A percentile compares a stretch with the other conserved stretches of the same genome.
Conservation (phyloP, 2,329 filamentous ascomycete genomes). For the Talaromyces marneffei region DNA sequence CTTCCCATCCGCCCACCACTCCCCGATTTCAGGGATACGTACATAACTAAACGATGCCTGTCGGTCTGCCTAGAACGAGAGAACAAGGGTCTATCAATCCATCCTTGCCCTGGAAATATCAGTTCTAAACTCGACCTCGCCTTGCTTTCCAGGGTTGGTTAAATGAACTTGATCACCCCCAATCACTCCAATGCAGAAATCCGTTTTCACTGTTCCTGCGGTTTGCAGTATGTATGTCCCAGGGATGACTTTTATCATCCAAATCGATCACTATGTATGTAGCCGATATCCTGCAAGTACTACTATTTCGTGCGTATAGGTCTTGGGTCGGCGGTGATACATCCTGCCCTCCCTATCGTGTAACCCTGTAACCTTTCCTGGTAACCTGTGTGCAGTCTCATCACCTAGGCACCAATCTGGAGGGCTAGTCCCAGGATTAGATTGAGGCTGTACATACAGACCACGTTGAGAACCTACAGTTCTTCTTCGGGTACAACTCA, state of each 20-base stretch:
- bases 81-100: background rate
- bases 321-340: too few relatives aligned
- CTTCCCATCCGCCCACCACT: background rate
- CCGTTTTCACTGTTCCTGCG: background rate
- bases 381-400: background rate
- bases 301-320: too few relatives aligned
- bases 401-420: background rate
- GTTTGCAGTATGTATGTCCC: too few relatives aligned
- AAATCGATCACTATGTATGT: too few relatives aligned
- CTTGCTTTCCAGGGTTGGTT: background rate
- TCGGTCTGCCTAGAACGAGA: background rate
- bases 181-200: background rate
- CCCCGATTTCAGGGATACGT: background rate
- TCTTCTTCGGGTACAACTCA: background rate
- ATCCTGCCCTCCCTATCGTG: background rate
- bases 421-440: background rate
- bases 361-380: background rate
- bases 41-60: background rate
- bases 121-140: background rate
- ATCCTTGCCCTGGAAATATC: background rate
- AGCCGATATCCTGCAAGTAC: too few relatives aligned
- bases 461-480: background rate
- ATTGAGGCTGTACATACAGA: background rate
- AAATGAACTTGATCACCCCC: background rate
- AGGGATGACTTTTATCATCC: too few relatives aligned